These are phyloP conservation scores for Xylaria cubensis DNA, from an alignment of 495 filamentous ascomycete species.

Conservation along the genomic window DNA sequence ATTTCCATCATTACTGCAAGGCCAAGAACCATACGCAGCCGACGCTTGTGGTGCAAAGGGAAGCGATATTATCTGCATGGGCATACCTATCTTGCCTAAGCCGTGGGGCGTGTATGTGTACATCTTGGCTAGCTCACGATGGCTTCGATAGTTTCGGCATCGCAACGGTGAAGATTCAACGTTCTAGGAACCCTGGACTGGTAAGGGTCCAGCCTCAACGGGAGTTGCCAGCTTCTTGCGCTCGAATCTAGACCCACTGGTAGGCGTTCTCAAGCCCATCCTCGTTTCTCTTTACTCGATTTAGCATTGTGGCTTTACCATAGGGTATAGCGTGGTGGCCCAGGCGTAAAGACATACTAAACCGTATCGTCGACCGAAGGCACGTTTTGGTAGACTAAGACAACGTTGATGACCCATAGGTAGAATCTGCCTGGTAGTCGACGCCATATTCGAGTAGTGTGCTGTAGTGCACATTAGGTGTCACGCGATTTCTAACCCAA, in stretches of 20 bases:
- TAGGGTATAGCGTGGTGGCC: constrained; percentile 29
- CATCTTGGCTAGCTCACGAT: constrained; percentile 25
- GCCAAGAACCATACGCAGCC: constrained; percentile 1
- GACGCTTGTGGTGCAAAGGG: background rate
- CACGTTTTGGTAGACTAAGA: constrained; percentile 14
- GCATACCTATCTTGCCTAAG: background rate
- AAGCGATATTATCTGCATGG: constrained; percentile 10
- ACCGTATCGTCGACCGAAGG: background rate
- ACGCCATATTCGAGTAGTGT: constrained; percentile 13
- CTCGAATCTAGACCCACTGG: constrained; percentile 35
- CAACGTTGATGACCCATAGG: constrained; percentile 13
- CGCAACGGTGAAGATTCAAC: constrained; percentile 17
- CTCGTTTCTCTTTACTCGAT: constrained; percentile 44
- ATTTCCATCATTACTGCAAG: background rate
- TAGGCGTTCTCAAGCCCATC: constrained; percentile 41
- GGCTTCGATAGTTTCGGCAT: constrained; percentile 28
- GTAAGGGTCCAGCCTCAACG: constrained; percentile 16
- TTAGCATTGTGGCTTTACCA: constrained; percentile 34
- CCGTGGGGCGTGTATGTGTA: constrained; percentile 11
- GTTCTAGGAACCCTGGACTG: constrained; percentile 16
- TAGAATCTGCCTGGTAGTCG: constrained; percentile 17
- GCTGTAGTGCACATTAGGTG: constrained; percentile 8
- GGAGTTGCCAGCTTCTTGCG: constrained; percentile 8
- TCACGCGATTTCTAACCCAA: constrained; percentile 14
- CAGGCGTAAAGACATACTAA: constrained; percentile 4